Percentiles rank a stretch among this genome's conserved stretches.
These are phyloP conservation scores for Wickerhamiella hasegawae DNA, from an alignment of 805 yeast genomes.

Conservation along the genomic window DNA sequence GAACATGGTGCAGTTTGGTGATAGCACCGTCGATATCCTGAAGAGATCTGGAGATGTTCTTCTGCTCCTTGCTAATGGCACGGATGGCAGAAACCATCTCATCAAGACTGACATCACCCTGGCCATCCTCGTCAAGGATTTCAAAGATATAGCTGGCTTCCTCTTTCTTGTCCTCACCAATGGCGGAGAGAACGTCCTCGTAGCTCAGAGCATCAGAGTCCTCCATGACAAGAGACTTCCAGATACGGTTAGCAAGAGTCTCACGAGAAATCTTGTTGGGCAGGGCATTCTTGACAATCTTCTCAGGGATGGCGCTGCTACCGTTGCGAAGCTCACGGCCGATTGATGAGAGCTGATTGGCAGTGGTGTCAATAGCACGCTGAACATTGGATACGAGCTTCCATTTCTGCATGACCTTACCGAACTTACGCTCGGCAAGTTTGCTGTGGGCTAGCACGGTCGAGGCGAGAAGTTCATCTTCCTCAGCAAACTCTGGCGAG, in stretches of 20 bases:
- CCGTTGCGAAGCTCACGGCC: background rate
- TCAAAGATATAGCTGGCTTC: slow-evolving; percentile 21
- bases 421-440: slow-evolving; percentile 3
- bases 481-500: slow-evolving; percentile 22
- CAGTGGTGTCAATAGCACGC: background rate
- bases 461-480: slow-evolving; percentile 19
- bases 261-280: slow-evolving; percentile 16
- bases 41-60: slow-evolving; percentile 22
- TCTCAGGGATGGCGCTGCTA: slow-evolving; percentile 7
- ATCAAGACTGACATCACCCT: slow-evolving; percentile 23
- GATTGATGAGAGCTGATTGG: background rate
- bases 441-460: slow-evolving; percentile 8
- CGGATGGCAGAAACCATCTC: slow-evolving; percentile 22
- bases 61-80: slow-evolving; percentile 22
- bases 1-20: slow-evolving; percentile 23
- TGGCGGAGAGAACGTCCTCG: slow-evolving; percentile 21
- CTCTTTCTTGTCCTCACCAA: slow-evolving; percentile 18
- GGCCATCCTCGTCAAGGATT: slow-evolving; percentile 22
- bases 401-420: slow-evolving; percentile 1
- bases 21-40: slow-evolving; percentile 27
- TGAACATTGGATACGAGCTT: slow-evolving; percentile 1
- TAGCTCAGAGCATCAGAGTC: slow-evolving; percentile 20
- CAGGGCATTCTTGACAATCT: slow-evolving; percentile 21
- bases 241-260: slow-evolving; percentile 24
- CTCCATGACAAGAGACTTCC: slow-evolving; percentile 27